Percentiles rank a stretch among this genome's conserved stretches.
These are phyloP conservation scores for Teunomyces panamensis DNA, from an alignment of 805 yeast species.

Conservation along the genomic window DNA sequence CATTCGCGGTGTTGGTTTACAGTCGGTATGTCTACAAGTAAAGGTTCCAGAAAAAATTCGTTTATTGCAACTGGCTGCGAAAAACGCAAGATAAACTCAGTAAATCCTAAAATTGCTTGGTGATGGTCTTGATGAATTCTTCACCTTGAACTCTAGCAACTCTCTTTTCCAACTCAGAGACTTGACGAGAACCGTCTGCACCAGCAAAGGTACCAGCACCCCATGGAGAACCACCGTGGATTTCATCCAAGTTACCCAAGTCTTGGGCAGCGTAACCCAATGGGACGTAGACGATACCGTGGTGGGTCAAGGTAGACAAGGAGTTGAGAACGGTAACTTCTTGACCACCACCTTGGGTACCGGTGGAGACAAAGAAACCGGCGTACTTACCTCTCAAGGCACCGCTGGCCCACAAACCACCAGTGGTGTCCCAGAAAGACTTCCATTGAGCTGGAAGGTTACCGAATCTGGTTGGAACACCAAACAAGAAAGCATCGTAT, in stretches of 20 bases:
- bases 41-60: too few relatives aligned
- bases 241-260: constrained; percentile 15
- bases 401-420: constrained; percentile 22
- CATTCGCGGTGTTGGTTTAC: too few relatives aligned
- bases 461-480: constrained; percentile 25
- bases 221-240: constrained; percentile 27
- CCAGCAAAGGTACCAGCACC: constrained; percentile 28
- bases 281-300: constrained; percentile 24
- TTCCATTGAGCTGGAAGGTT: constrained; percentile 23
- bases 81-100: background rate
- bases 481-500: constrained; percentile 26
- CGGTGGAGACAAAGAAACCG: constrained; percentile 24
- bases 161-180: constrained; percentile 17
- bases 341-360: constrained; percentile 24
- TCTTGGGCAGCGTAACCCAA: constrained; percentile 20
- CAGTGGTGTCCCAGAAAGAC: constrained; percentile 24
- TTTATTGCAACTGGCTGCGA: background rate
- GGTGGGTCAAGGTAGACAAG: constrained; percentile 22
- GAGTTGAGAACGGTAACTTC: constrained; percentile 22
- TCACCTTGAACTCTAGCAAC: constrained; percentile 21
- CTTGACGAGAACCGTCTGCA: constrained; percentile 19
- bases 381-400: constrained; percentile 21
- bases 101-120: constrained; percentile 12
- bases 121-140: constrained; percentile 15
- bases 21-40: too few relatives aligned